Evolutionary conservation across 75 land plant species (phyloP).

Genomic region (Adiantum capillusveneris): DNA sequence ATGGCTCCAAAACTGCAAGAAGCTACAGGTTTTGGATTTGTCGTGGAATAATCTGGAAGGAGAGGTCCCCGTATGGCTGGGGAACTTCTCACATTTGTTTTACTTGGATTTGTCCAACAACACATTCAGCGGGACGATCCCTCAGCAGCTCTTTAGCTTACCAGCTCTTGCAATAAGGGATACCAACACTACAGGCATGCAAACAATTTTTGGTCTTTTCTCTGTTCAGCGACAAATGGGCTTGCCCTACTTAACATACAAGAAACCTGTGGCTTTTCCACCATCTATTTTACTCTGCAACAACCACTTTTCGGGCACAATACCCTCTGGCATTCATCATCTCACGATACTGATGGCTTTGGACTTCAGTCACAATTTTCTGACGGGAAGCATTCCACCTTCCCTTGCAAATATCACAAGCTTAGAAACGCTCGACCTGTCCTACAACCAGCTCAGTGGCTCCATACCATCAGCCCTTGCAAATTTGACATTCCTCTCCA

Average conservation of each 20-base stretch:
- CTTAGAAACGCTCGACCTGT: conserved; percentile 57
- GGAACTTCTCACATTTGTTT: conserved; percentile 16
- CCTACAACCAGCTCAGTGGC: conserved; percentile 40
- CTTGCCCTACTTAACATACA: conserved; percentile 34
- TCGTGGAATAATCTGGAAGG: conserved; percentile 42
- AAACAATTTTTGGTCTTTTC: conserved; percentile 9
- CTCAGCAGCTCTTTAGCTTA: conserved; percentile 28
- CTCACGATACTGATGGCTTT: conserved; percentile 29
- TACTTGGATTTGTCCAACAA: conserved; percentile 26
- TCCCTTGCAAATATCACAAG: conserved; percentile 24
- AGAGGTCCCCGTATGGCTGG: conserved; percentile 31
- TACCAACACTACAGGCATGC: conserved; percentile 4
- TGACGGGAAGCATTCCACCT: conserved; percentile 45
- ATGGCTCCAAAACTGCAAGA: conserved; percentile 23
- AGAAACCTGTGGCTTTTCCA: conserved; percentile 35
- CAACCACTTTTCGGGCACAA: conserved; percentile 40
- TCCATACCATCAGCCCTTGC: conserved; percentile 30
- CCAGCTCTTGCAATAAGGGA: conserved; percentile 23
- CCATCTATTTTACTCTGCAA: conserved; percentile 38
- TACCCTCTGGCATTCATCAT: conserved; percentile 35
- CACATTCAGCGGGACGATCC: conserved; percentile 25
- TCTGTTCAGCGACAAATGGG: conserved; percentile 31
- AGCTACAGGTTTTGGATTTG: conserved; percentile 44
- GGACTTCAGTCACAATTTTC: conserved; percentile 38
- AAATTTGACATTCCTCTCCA: conserved; percentile 34